A percentile compares a stretch with the other conserved stretches of the same genome.
These are phyloP conservation scores for Baeospora myosura DNA, from an alignment of 1,284 basidiomycete species.

Conservation along the genomic window DNA sequence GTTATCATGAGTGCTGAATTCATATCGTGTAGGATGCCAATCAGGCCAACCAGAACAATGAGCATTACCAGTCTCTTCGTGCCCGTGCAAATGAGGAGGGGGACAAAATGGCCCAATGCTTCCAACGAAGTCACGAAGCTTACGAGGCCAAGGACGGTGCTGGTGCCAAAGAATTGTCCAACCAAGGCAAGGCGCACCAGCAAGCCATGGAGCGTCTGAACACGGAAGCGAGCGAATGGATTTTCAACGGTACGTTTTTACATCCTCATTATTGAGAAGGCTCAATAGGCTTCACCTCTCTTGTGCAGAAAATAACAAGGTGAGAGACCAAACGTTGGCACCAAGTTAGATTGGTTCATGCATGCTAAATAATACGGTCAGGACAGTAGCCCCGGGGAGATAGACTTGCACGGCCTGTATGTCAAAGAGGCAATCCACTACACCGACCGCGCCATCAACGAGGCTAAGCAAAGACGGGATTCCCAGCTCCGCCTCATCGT, in stretches of 20 bases:
- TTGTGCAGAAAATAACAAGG: constrained; percentile 74
- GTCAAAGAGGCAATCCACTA: constrained; percentile 85
- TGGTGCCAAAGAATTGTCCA: constrained; percentile 76
- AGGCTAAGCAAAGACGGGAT: constrained; percentile 62
- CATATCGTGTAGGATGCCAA: too few relatives aligned
- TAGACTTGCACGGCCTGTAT: constrained; percentile 89
- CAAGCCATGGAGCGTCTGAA: constrained; percentile 77
- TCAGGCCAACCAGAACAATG: constrained; percentile 62
- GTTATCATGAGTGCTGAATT: too few relatives aligned
- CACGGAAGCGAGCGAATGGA: constrained; percentile 83
- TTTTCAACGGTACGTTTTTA: constrained; percentile 60
- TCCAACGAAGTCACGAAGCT: constrained; percentile 61
- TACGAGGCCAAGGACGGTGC: constrained; percentile 70
- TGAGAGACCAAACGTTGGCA: constrained; percentile 17
- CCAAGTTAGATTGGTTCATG: constrained; percentile 3
- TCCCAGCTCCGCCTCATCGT: constrained; percentile 81
- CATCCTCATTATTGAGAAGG: constrained; percentile 1
- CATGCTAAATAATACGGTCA: too few relatives aligned
- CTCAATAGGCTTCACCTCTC: not conserved
- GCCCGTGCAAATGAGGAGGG: constrained; percentile 70
- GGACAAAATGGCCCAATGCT: constrained; percentile 63
- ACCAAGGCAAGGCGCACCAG: constrained; percentile 80
- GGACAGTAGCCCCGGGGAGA: constrained; percentile 66
- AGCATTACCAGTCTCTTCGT: constrained; percentile 63
- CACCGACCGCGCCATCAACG: constrained; percentile 62